Percentiles rank a stretch among this genome's conserved stretches.
Conservation (phyloP, 495 filamentous ascomycete species). For the Penicillium taxi region DNA sequence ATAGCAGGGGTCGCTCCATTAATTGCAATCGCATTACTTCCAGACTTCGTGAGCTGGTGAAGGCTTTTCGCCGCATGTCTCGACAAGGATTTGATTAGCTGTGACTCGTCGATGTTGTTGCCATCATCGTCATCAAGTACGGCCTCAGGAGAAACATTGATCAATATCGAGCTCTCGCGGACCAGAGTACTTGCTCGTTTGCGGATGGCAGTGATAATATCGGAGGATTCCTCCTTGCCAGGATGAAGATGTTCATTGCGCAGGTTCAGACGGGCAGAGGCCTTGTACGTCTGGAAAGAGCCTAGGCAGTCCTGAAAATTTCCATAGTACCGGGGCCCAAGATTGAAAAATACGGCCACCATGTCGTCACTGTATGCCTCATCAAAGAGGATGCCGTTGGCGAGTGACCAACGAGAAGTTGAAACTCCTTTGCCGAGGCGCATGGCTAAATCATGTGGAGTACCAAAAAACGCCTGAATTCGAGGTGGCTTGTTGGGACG, state of each 20-base stretch:
- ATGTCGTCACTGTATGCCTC: slow-evolving; percentile 87
- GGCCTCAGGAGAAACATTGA: slow-evolving; percentile 73
- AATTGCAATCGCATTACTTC: slow-evolving; percentile 70
- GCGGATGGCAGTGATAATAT: slow-evolving; percentile 81
- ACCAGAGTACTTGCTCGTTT: slow-evolving; percentile 72
- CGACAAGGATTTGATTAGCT: slow-evolving; percentile 68
- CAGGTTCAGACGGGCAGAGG: slow-evolving; percentile 84
- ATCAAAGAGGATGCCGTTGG: slow-evolving; percentile 79
- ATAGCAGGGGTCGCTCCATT: slow-evolving; percentile 83
- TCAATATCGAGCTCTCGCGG: slow-evolving; percentile 71
- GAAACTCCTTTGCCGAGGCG: slow-evolving; percentile 70
- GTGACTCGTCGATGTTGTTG: slow-evolving; percentile 60
- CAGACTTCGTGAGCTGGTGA: slow-evolving; percentile 60
- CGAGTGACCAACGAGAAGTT: slow-evolving; percentile 76
- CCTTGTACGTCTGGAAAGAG: slow-evolving; percentile 92
- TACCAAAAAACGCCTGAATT: slow-evolving; percentile 89
- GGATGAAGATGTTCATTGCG: slow-evolving; percentile 88
- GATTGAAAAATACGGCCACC: slow-evolving; percentile 78
- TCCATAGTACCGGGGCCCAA: slow-evolving; percentile 84
- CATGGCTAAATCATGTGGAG: slow-evolving; percentile 81
- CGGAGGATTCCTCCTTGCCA: slow-evolving; percentile 84
- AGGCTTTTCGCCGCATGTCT: slow-evolving; percentile 64
- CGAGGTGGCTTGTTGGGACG: slow-evolving; percentile 49
- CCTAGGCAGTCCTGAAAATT: slow-evolving; percentile 96
- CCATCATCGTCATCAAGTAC: slow-evolving; percentile 69